Conservation (phyloP, 2,329 filamentous ascomycete species). For the Aspergillus candidus region DNA sequence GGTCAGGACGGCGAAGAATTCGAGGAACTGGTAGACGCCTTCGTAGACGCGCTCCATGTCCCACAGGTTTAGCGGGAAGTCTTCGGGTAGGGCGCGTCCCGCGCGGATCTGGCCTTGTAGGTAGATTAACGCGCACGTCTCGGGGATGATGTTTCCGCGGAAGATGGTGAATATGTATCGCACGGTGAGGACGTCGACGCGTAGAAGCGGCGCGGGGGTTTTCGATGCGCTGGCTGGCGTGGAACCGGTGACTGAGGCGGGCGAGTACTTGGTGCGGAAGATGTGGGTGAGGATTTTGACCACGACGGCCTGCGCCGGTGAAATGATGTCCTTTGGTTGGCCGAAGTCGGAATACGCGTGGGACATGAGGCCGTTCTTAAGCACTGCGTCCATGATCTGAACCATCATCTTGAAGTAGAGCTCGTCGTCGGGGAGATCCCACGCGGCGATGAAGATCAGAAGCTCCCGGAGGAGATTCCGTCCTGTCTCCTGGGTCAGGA, state of each 20-base stretch:
- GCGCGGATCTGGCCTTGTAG: constrained; percentile 84
- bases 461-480: constrained; percentile 84
- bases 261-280: constrained; percentile 60
- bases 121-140: constrained; percentile 90
- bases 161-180: constrained; percentile 93
- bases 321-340: constrained; percentile 93
- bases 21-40: constrained; percentile 86
- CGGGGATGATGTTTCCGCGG: constrained; percentile 83
- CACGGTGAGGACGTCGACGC: constrained; percentile 60
- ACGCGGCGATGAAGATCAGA: constrained; percentile 92
- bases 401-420: constrained; percentile 95
- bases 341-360: constrained; percentile 88
- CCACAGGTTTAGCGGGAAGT: constrained; percentile 93
- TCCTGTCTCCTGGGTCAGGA: constrained; percentile 83
- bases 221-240: constrained; percentile 50
- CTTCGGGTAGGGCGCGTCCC: constrained; percentile 66
- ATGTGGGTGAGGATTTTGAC: constrained; percentile 87
- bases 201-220: constrained; percentile 50
- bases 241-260: constrained; percentile 42
- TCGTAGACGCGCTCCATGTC: constrained; percentile 97
- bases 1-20: constrained; percentile 84
- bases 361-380: constrained; percentile 81
- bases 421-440: constrained; percentile 89
- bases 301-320: constrained; percentile 86
- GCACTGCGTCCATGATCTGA: constrained; percentile 88